Conservation (phyloP, 2,329 filamentous ascomycete species). For the Aureobasidium sp. region DNA sequence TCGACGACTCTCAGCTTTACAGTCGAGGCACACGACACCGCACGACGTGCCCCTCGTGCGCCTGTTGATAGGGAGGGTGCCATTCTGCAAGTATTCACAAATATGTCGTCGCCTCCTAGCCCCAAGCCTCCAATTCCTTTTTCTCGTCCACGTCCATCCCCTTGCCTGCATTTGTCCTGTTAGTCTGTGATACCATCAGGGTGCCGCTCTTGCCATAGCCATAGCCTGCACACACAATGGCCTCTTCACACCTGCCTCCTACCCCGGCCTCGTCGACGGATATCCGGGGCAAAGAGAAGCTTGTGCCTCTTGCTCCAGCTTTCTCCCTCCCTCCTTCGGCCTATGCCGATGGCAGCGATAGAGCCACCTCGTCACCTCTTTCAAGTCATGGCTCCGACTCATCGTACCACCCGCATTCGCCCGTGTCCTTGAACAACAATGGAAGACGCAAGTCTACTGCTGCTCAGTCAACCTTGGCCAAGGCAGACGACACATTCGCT, state of each 20-base stretch:
- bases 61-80: conserved; percentile 12
- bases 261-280: conserved; percentile 77
- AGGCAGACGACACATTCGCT: conserved; percentile 58
- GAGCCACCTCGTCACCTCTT: conserved; percentile 42
- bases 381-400: conserved; percentile 43
- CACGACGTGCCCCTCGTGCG: conserved; percentile 7
- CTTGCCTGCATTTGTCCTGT: not conserved
- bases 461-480: conserved; percentile 26
- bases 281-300: conserved; percentile 61
- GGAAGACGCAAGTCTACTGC: conserved; percentile 24
- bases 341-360: conserved; percentile 41
- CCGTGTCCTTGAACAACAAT: conserved; percentile 35
- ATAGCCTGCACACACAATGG: conserved; percentile 44
- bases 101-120: conserved; percentile 5
- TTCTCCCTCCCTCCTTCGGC: conserved; percentile 76
- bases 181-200: not conserved
- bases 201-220: not conserved
- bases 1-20: conserved; percentile 1
- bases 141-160: not conserved
- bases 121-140: not conserved
- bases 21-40: conserved; percentile 13
- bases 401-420: conserved; percentile 43
- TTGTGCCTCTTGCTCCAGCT: conserved; percentile 53
- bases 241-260: conserved; percentile 59
- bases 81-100: conserved; percentile 1